phyloP scores from a whole-genome alignment of 2,329 filamentous ascomycete species.

The Ophiostoma angusticollis region DNA sequence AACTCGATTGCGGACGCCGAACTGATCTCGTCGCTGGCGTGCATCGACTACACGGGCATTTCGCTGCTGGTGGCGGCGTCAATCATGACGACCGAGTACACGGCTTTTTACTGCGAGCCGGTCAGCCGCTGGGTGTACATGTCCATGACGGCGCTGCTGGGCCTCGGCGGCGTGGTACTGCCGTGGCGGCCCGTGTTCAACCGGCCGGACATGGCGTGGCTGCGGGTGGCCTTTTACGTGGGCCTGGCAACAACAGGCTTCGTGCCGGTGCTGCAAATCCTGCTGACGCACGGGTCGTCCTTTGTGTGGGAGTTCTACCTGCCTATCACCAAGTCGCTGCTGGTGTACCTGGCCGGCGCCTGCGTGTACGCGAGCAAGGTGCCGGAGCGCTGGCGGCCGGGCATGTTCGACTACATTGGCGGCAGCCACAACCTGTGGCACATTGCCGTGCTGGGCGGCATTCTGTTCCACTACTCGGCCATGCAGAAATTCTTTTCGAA shows the following conservation, averaged over 20 bases:
- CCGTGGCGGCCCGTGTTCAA: conserved; percentile 98
- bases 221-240: conserved; percentile 82
- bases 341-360: conserved; percentile 77
- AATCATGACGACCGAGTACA: conserved; percentile 97
- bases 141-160: conserved; percentile 63
- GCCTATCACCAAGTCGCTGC: conserved; percentile 68
- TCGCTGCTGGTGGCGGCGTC: conserved; percentile 87
- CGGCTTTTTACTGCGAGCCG: conserved; percentile 96
- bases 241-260: conserved; percentile 79
- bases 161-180: conserved; percentile 75
- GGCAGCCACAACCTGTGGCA: conserved; percentile 98
- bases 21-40: conserved; percentile 88
- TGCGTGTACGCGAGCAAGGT: conserved; percentile 82
- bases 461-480: conserved; percentile 90
- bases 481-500: conserved; percentile 90
- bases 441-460: conserved; percentile 82
- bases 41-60: conserved; percentile 96
- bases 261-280: conserved; percentile 75
- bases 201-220: conserved; percentile 81
- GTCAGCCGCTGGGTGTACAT: conserved; percentile 79
- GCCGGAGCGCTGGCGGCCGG: conserved; percentile 85
- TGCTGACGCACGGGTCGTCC: conserved; percentile 58
- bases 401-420: conserved; percentile 88
- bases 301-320: conserved; percentile 88
- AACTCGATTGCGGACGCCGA: conserved; percentile 85